Evolutionary conservation across 148 eudicot genomes (phyloP).

Genomic region (Suaeda aralocaspica): DNA sequence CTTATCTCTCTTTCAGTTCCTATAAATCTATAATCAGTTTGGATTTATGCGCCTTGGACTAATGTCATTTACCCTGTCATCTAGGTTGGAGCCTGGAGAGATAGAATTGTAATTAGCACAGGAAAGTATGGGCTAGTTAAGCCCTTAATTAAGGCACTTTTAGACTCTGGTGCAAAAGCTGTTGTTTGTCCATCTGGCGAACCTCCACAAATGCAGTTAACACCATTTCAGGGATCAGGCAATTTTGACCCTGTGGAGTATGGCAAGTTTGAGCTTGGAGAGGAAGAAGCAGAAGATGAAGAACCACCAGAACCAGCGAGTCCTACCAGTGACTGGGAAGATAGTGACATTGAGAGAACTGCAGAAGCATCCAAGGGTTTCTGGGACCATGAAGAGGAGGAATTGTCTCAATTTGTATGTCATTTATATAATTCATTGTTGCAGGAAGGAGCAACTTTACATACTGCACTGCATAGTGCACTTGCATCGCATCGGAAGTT

Average conservation of each 20-base stretch:
- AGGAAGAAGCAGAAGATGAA: slow-evolving; percentile 75
- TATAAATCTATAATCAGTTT: background rate
- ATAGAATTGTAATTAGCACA: slow-evolving; percentile 75
- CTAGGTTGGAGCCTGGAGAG: slow-evolving; percentile 97
- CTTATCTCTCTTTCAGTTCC: background rate
- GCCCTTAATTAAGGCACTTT: slow-evolving; percentile 66
- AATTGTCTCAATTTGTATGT: slow-evolving; percentile 66
- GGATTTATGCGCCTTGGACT: slow-evolving; percentile 5
- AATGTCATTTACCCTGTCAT: background rate
- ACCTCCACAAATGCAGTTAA: slow-evolving; percentile 65
- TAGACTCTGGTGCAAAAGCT: slow-evolving; percentile 95
- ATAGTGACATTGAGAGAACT: slow-evolving; percentile 64
- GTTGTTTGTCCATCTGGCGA: slow-evolving; percentile 79
- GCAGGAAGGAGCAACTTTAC: slow-evolving; percentile 54
- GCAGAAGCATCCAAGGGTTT: slow-evolving; percentile 42
- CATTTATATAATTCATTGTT: slow-evolving; percentile 64
- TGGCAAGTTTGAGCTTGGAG: slow-evolving; percentile 90
- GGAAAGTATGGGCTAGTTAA: slow-evolving; percentile 63
- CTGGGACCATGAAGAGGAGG: slow-evolving; percentile 88
- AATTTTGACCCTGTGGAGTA: slow-evolving; percentile 59
- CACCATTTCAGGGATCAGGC: slow-evolving; percentile 64
- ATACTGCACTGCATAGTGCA: slow-evolving; percentile 59
- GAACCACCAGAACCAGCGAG: slow-evolving; percentile 54
- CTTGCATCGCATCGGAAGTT: slow-evolving; percentile 66
- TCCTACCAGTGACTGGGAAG: slow-evolving; percentile 95